phyloP scores from a whole-genome alignment of 2,329 filamentous ascomycete genomes.

The Colletotrichum siamense region DNA sequence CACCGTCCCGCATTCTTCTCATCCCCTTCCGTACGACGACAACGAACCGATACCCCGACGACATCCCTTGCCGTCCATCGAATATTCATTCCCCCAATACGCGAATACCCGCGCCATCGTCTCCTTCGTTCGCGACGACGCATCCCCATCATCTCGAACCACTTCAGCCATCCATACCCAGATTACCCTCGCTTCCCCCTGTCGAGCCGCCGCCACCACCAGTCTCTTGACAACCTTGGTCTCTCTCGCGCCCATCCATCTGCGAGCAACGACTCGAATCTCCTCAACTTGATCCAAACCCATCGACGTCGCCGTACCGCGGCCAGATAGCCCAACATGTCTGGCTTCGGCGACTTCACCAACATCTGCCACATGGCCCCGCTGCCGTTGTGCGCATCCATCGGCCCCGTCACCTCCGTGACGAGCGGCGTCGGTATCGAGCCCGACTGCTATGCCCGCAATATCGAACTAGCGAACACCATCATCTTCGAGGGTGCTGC shows the following conservation, averaged over 20 bases:
- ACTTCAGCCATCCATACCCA: background rate
- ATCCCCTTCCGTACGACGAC: background rate
- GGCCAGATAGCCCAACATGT: conserved; percentile 49
- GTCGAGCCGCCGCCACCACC: background rate
- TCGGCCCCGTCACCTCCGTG: conserved; percentile 77
- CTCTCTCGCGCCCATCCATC: background rate
- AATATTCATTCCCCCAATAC: background rate
- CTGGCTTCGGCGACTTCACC: conserved; percentile 92
- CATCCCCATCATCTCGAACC: background rate
- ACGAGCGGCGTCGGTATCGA: conserved; percentile 78
- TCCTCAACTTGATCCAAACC: background rate
- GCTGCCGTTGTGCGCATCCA: conserved; percentile 84
- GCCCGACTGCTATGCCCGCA: conserved; percentile 89
- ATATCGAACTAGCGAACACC: conserved; percentile 95
- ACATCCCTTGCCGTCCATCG: background rate
- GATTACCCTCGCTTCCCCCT: background rate
- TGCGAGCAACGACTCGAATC: background rate
- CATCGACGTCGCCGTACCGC: background rate
- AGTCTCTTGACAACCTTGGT: background rate
- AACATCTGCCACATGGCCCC: conserved; percentile 84
- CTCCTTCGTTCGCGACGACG: background rate
- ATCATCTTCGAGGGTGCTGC: conserved; percentile 96
- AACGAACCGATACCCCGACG: background rate
- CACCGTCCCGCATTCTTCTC: background rate
- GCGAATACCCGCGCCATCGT: background rate